These are phyloP conservation scores for Phytopythium delawarense DNA, from an alignment of 352 stramenopile species.

Conservation along the genomic window DNA sequence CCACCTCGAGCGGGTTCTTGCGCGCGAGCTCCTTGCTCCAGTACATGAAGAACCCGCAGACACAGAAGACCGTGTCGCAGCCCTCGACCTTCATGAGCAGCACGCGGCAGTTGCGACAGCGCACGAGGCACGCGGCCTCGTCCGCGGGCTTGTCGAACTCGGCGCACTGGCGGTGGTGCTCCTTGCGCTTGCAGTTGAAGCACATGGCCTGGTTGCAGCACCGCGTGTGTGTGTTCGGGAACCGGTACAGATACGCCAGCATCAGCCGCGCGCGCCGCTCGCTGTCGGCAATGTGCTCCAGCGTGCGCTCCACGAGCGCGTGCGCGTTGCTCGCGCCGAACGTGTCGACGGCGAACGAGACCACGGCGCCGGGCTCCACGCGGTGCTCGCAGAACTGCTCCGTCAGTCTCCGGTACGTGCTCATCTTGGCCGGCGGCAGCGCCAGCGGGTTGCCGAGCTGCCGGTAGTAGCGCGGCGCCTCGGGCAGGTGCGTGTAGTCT, in stretches of 20 bases:
- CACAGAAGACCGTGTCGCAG: constrained; percentile 41
- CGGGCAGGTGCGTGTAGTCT: constrained; percentile 32
- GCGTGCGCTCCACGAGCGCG: constrained; percentile 10
- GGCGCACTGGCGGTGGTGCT: constrained; percentile 23
- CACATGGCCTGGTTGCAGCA: constrained; percentile 42
- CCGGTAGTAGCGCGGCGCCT: constrained; percentile 1
- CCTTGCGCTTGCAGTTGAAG: constrained; percentile 46
- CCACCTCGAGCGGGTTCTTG: background rate
- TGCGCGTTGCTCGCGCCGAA: constrained; percentile 13
- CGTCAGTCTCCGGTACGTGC: constrained; percentile 14
- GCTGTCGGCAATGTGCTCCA: constrained; percentile 24
- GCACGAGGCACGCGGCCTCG: constrained; percentile 25
- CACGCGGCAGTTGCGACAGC: constrained; percentile 36
- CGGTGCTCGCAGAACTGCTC: constrained; percentile 20
- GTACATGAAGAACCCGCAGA: constrained; percentile 40
- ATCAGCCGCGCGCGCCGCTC: constrained; percentile 39
- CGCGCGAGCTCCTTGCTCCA: constrained; percentile 23
- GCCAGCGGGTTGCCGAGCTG: constrained; percentile 3
- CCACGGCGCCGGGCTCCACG: constrained; percentile 10
- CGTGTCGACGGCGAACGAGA: constrained; percentile 9
- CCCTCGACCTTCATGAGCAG: constrained; percentile 48
- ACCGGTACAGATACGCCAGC: constrained; percentile 28
- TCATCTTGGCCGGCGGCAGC: constrained; percentile 13
- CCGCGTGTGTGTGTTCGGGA: constrained; percentile 21
- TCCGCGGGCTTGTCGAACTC: constrained; percentile 19